Evolutionary conservation across 495 filamentous ascomycete genomes (phyloP), one percentile per base, ranked within the genome.

Genomic region (Hyphodiscus hymeniophilus): DNA sequence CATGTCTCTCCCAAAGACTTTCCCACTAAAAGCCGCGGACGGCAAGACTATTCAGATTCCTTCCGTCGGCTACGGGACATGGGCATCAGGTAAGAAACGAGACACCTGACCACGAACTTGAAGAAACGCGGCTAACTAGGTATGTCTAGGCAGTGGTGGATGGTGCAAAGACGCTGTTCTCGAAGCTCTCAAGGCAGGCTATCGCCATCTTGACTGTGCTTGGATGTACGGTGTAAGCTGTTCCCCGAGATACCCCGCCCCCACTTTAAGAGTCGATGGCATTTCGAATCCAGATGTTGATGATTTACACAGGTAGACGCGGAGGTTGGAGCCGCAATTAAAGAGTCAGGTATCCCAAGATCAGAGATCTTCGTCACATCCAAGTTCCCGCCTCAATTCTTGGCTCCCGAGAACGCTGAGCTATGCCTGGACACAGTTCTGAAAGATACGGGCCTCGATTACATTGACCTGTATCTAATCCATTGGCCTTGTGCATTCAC

Each of bases 391-490:
- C 52, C 89, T 15, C 50, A 54, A 26, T 40, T 21, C 77, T 87
- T 91, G 69, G 75, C 84, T 60, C 67, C 66, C 7, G 69, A 67
- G 57, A 64, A 71, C 33, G 80, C 84, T 7, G 63, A 80, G 35
- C 78, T 85, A 61, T 86, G 80, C 34, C 78, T 94, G 53, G 72
- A 78, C 24, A 69, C 65, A 23, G 85, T 80, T 5, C 73, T 94
- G 44, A 78, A 81, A 66, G 73, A 71, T 54, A 72, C 94, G 18
- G 81, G 77, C 7, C 66, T 77, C 15, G 79, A 84, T 58, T 94
- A 94, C 53, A 77, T 95, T 45, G 87, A 95, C 58, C 72, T 94
- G 21, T 94, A 85, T 65, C 77, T 94, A 16, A 79, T 91, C 66
- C 87, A 94, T 66, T 94, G 87, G 87, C 88, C 88, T 6, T 40